These are phyloP conservation scores for Arachnopeziza araneosa DNA, from an alignment of 2,329 filamentous ascomycete genomes.

Conservation along the genomic window DNA sequence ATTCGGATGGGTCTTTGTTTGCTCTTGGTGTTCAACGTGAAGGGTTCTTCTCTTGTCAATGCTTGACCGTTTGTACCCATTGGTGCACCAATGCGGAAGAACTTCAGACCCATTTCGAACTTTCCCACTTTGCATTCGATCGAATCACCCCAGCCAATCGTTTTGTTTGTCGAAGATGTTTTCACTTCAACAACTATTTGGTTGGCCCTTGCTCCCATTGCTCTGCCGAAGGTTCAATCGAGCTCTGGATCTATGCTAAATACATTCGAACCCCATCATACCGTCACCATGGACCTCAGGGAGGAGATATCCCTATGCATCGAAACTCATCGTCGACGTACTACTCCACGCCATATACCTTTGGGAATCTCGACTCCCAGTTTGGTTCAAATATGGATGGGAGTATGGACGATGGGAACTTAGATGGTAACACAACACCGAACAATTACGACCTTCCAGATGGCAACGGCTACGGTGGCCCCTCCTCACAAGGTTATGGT, in stretches of 20 bases:
- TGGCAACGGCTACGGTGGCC: constrained; percentile 4
- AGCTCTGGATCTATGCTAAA: constrained; percentile 25
- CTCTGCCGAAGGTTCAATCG: constrained; percentile 7
- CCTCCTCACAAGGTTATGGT: not conserved
- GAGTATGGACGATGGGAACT: not conserved
- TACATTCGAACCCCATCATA: constrained; percentile 15
- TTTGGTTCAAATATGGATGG: constrained; percentile 1
- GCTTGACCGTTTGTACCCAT: constrained; percentile 17
- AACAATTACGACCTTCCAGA: not conserved
- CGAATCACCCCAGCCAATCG: constrained; percentile 21
- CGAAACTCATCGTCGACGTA: constrained; percentile 6
- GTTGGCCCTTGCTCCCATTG: constrained; percentile 15
- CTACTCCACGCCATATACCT: not conserved
- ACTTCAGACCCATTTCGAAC: constrained; percentile 24
- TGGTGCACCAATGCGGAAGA: constrained; percentile 13
- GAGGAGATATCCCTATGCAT: constrained; percentile 7
- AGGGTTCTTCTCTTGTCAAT: constrained; percentile 15
- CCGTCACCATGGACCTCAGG: constrained; percentile 14
- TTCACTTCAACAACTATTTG: constrained; percentile 4
- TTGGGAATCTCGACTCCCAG: not conserved
- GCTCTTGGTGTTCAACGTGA: constrained; percentile 16
- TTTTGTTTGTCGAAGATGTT: constrained; percentile 18
- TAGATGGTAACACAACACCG: not conserved
- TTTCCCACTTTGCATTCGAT: constrained; percentile 21
- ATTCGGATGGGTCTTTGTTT: constrained; percentile 20